phyloP scores from a whole-genome alignment of 2,329 filamentous ascomycete species.

The Colletotrichum tofieldiae region DNA sequence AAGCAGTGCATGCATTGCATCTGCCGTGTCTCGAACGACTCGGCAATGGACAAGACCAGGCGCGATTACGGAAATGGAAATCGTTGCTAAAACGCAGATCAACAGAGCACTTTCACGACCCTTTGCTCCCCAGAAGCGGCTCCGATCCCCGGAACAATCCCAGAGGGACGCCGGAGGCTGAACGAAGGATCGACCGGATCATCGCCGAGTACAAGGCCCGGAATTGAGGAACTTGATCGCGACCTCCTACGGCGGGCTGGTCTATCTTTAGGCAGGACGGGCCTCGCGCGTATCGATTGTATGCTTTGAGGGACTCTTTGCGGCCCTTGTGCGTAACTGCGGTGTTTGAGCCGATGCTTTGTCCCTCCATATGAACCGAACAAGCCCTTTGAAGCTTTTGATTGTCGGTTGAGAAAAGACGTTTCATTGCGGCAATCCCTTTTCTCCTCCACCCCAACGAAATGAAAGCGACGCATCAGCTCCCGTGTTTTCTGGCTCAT shows the following conservation, averaged over 20 bases:
- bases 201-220: conserved; percentile 46
- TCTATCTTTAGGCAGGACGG: neutral
- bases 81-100: neutral
- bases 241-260: neutral
- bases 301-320: neutral
- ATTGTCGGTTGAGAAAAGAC: neutral
- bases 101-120: conserved; percentile 62
- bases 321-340: neutral
- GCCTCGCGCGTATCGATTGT: neutral
- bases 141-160: conserved; percentile 54
- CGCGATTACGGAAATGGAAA: neutral
- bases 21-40: neutral
- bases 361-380: neutral
- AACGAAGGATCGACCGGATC: conserved; percentile 56
- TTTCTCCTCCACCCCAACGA: too few species aligned
- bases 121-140: conserved; percentile 58
- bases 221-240: neutral
- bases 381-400: neutral
- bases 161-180: conserved; percentile 58
- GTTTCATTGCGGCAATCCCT: neutral
- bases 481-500: neutral
- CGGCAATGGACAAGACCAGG: neutral
- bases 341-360: neutral
- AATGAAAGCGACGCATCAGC: neutral
- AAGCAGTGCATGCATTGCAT: neutral